A percentile compares a stretch with the other conserved stretches of the same genome.
phyloP scores from a whole-genome alignment of 352 stramenopile genomes.

The Blastocystis sp. region DNA sequence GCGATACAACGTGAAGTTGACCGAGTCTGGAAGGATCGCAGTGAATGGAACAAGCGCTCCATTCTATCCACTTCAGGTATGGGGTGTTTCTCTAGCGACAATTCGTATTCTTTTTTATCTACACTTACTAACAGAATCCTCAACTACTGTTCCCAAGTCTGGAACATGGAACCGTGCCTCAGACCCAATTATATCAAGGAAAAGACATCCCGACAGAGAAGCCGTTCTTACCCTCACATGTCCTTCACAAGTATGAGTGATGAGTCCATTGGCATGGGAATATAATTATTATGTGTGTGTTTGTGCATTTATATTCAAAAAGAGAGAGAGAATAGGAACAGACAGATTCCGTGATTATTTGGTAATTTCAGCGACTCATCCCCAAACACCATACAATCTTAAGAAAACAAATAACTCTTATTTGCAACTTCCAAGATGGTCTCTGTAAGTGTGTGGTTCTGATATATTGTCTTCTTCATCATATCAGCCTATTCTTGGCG shows the following conservation, averaged over 20 bases:
- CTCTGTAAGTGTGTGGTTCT: too few species aligned
- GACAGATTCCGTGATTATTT: too few species aligned
- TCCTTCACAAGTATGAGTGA: constrained; percentile 29
- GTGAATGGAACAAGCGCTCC: constrained; percentile 66
- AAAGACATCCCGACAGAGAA: constrained; percentile 1
- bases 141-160: constrained; percentile 26
- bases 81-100: constrained; percentile 68
- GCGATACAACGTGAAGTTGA: constrained; percentile 61
- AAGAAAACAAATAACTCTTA: too few species aligned
- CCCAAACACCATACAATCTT: too few species aligned
- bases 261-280: constrained; percentile 27
- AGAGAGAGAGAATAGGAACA: too few species aligned
- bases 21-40: constrained; percentile 43
- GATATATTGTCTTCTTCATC: too few species aligned
- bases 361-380: too few species aligned
- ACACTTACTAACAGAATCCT: constrained; percentile 8
- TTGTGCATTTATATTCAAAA: neutral
- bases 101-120: neutral
- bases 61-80: constrained; percentile 69
- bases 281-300: neutral
- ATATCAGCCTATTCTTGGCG: too few species aligned
- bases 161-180: neutral
- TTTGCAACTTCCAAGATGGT: too few species aligned
- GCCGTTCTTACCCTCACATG: constrained; percentile 20
- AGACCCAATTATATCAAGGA: constrained; percentile 26